phyloP scores from a whole-genome alignment of 1,139 yeast genomes.

The Hemisphaericaspora lyxosophila region DNA sequence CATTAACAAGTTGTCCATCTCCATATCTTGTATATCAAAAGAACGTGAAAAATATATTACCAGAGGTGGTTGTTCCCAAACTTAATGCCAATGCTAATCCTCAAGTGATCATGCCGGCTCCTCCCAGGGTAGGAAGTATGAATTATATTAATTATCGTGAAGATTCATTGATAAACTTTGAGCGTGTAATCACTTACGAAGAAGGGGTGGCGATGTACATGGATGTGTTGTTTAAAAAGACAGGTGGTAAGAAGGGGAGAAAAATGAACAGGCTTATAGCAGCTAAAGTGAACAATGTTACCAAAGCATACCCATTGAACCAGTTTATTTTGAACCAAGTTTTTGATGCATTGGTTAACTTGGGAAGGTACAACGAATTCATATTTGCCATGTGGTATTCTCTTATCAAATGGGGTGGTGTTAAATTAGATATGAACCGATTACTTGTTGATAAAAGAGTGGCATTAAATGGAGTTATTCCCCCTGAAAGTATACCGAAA shows the following conservation, averaged over 20 bases:
- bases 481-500: slow-evolving; percentile 14
- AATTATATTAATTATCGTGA: slow-evolving; percentile 23
- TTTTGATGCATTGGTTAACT: slow-evolving; percentile 32
- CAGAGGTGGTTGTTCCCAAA: slow-evolving; percentile 14
- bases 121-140: slow-evolving; percentile 25
- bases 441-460: slow-evolving; percentile 10
- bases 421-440: slow-evolving; percentile 12
- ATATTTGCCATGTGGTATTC: slow-evolving; percentile 30
- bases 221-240: slow-evolving; percentile 18
- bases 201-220: slow-evolving; percentile 19
- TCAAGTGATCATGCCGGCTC: slow-evolving; percentile 32
- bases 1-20: slow-evolving; percentile 1
- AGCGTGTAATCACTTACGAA: slow-evolving; percentile 22
- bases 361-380: slow-evolving; percentile 36
- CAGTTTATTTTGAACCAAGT: slow-evolving; percentile 31
- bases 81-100: slow-evolving; percentile 26
- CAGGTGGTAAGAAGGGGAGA: slow-evolving; percentile 25
- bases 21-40: not conserved
- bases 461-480: slow-evolving; percentile 13
- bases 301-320: slow-evolving; percentile 19
- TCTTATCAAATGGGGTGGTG: slow-evolving; percentile 33
- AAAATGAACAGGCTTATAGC: slow-evolving; percentile 15
- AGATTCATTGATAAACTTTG: slow-evolving; percentile 34
- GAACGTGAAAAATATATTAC: slow-evolving; percentile 7
- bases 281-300: not conserved